phyloP scores from a whole-genome alignment of 176 grass and related monocot genomes.

The Aegilops tauschii region DNA sequence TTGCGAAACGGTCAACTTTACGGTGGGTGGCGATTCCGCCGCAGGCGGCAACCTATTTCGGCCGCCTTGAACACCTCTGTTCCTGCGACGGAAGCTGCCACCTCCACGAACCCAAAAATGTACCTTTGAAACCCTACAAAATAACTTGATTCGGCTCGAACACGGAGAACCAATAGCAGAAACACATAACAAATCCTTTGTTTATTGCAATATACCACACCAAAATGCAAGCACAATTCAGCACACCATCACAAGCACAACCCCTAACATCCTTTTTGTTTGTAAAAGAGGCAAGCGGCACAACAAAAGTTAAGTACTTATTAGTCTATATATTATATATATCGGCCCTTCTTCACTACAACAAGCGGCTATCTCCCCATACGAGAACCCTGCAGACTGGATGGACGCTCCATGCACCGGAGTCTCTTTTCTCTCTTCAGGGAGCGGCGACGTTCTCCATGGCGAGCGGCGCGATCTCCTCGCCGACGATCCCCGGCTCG shows the following conservation, averaged over 20 bases:
- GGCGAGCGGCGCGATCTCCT: slow-evolving; percentile 81
- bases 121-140: neutral
- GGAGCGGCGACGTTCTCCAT: slow-evolving; percentile 84
- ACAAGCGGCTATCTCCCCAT: slow-evolving; percentile 2
- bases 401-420: neutral
- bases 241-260: neutral
- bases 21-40: too few relatives aligned
- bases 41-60: neutral
- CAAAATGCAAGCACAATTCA: neutral
- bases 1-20: neutral
- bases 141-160: neutral
- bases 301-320: slow-evolving; percentile 3
- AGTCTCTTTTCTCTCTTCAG: slow-evolving; percentile 29
- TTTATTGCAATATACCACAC: slow-evolving; percentile 28
- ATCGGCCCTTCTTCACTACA: slow-evolving; percentile 18
- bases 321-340: neutral
- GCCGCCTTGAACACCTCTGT: neutral
- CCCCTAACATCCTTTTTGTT: neutral
- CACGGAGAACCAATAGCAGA: neutral
- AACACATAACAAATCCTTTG: neutral
- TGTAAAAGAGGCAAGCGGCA: neutral
- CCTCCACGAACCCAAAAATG: neutral
- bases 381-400: neutral
- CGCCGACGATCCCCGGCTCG: slow-evolving; percentile 57
- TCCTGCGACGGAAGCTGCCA: neutral